phyloP scores from a whole-genome alignment of 2,329 filamentous ascomycete genomes.

The Botrytis porri region DNA sequence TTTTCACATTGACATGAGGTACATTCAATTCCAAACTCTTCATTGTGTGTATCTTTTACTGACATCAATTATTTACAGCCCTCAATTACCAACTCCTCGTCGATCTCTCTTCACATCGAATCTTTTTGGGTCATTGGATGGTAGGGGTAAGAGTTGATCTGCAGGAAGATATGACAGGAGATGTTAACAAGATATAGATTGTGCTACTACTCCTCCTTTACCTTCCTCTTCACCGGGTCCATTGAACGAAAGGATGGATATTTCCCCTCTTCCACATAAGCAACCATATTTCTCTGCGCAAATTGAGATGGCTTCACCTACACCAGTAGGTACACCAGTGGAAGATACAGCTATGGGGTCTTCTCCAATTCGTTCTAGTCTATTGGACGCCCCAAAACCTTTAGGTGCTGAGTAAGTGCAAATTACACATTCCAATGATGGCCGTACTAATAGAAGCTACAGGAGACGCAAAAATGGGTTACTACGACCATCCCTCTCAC shows the following conservation, averaged over 20 bases:
- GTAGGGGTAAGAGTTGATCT: conserved; percentile 47
- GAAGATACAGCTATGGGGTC: conserved; percentile 53
- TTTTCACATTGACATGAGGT: conserved; percentile 96
- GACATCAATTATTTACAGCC: conserved; percentile 50
- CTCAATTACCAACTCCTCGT: conserved; percentile 77
- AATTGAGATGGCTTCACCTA: conserved; percentile 69
- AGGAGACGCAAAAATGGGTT: conserved; percentile 67
- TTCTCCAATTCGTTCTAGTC: conserved; percentile 49
- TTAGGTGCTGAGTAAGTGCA: conserved; percentile 51
- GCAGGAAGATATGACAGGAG: conserved; percentile 37
- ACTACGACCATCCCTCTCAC: conserved; percentile 70
- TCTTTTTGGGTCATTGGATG: conserved; percentile 50
- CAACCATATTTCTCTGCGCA: conserved; percentile 58
- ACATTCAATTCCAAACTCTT: conserved; percentile 35
- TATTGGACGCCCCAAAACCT: conserved; percentile 50
- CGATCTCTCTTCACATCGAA: conserved; percentile 79
- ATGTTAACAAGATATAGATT: conserved; percentile 52
- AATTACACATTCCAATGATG: conserved; percentile 27
- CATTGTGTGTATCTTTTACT: conserved; percentile 6
- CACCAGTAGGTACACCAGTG: conserved; percentile 51
- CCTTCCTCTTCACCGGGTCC: conserved; percentile 78
- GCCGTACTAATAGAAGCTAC: conserved; percentile 29
- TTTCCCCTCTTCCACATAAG: conserved; percentile 91
- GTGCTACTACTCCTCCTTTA: conserved; percentile 79
- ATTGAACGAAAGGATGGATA: conserved; percentile 78